Base-by-base conservation (phyloP, 805 yeast genomes). In the Nakazawaea ernobii region DNA sequence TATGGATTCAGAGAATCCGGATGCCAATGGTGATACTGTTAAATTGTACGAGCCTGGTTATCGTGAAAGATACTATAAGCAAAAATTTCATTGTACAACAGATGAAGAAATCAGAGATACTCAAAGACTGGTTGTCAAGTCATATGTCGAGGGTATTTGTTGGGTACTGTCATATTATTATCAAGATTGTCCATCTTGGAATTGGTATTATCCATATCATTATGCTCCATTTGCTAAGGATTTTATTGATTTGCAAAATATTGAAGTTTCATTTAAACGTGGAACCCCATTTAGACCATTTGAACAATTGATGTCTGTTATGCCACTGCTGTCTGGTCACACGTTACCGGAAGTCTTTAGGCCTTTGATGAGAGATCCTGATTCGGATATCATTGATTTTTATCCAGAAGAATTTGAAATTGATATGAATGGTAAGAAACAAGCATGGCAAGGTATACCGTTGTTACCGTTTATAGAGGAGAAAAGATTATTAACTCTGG, bases 131-230 rank as follows among this genome's bases (percentile, higher is more conserved):
- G 81, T 94, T 58, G 89, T 83, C 0, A 69, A 71, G 46, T 76
- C 81, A 42, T 94, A 94, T 59, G 75, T 94, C 47, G 97, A 92
- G 64, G 99, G 99, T 52, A 86, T 94, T 4, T 81, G 96, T n/a
- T 94, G 99, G 99, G 96, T 84, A 1, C 71, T 94, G 53, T 67
- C 88, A 46, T 94, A 94, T 63, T 94, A 94, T 67, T 92, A 88
- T 64, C 98, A 94, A 65, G 98, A 97, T 2, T 92, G 98, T 67
- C 96, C 96, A 0, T 92, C 98, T 0, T 94, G 99, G 99, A 83
- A 83, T 47, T 94, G 99, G 99, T 94, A 80, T 64, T 94, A 84
- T 58, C 99, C 98, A 0, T 92, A 84, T 62, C 98, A 94, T 61
- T 95, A 94, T 68, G 98, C 99, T 0, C 99, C 99, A 20, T 91